Evolutionary conservation across 768 basidiomycete species (phyloP).

Genomic region (Strobilomyces echinocephalus): DNA sequence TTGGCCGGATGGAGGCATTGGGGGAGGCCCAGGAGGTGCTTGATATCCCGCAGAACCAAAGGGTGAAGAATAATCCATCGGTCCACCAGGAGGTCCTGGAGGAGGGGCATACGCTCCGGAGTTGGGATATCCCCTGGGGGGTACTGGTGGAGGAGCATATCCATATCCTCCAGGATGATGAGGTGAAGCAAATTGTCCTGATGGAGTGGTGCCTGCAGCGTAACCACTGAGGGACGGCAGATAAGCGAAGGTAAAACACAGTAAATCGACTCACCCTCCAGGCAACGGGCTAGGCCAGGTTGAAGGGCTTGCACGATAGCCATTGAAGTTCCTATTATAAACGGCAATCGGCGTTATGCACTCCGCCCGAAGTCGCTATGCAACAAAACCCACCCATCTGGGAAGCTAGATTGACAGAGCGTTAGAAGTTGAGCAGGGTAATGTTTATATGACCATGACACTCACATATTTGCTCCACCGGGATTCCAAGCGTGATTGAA

Average conservation of each 20-base stretch:
- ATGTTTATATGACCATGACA: not conserved
- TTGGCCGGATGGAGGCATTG: conserved; percentile 48
- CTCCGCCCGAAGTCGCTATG: no score
- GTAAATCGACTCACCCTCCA: no score
- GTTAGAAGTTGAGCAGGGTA: no score
- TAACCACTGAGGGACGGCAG: conserved; percentile 30
- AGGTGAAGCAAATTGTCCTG: conserved; percentile 1
- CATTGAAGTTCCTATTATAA: no score
- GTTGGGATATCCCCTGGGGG: conserved; percentile 9
- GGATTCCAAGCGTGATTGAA: not conserved
- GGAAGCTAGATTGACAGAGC: no score
- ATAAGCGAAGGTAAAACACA: not conserved
- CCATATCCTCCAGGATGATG: conserved; percentile 10
- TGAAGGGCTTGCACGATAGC: no score
- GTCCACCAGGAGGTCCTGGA: conserved; percentile 15
- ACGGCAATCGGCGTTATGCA: no score
- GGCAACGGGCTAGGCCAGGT: no score
- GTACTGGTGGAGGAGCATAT: conserved; percentile 19
- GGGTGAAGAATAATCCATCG: not conserved
- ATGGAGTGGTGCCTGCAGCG: conserved; percentile 6
- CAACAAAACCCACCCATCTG: no score
- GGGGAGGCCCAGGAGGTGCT: conserved; percentile 36
- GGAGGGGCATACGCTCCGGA: conserved; percentile 11
- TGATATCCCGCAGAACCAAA: conserved; percentile 6
- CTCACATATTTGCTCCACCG: not conserved